A percentile compares a stretch with the other conserved stretches of the same genome.
Conservation (phyloP, 352 stramenopile species). For the Aphanomyces stellatus region DNA sequence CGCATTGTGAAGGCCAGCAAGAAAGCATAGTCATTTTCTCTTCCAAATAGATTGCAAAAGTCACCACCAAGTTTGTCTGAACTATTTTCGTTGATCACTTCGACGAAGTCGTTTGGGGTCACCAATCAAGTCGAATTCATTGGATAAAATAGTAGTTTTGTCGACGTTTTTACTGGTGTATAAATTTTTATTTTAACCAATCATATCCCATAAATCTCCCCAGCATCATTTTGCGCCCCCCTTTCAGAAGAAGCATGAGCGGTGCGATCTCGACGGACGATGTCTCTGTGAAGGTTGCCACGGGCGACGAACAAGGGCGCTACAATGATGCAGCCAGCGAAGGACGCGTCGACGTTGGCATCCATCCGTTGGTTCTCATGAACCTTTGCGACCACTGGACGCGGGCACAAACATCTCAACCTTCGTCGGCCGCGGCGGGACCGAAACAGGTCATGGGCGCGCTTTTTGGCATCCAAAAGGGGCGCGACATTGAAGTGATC, state of each 20-base stretch:
- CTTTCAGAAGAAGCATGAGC: neutral
- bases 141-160: no score
- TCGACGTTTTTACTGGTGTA: no score
- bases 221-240: neutral
- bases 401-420: conserved; percentile 57
- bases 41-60: no score
- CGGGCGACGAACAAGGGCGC: neutral
- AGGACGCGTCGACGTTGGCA: conserved; percentile 30
- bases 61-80: neutral
- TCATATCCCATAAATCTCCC: neutral
- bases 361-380: conserved; percentile 88
- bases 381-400: conserved; percentile 95
- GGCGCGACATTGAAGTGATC: conserved; percentile 66
- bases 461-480: conserved; percentile 89
- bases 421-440: conserved; percentile 2
- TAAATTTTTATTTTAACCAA: neutral
- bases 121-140: neutral
- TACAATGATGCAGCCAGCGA: conserved; percentile 8
- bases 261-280: neutral
- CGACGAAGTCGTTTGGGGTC: neutral
- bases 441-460: conserved; percentile 67
- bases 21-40: neutral
- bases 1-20: neutral
- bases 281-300: neutral
- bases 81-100: neutral